phyloP scores from a whole-genome alignment of 371 early-diverging fungal species.

The Umbelopsis sp. region DNA sequence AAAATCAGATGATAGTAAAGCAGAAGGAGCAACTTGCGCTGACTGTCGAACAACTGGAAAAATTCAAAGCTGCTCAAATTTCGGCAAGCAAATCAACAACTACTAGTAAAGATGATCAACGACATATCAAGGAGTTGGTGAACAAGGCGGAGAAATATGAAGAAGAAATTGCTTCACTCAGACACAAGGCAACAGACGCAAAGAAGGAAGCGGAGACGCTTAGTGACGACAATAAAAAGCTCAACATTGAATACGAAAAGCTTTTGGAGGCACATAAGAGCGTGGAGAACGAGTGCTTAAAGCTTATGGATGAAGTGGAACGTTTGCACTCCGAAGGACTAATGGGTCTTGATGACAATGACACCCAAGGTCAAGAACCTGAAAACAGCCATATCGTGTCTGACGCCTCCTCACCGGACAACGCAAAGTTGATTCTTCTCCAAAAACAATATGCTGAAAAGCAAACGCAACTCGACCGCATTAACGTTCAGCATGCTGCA shows the following conservation, averaged over 20 bases:
- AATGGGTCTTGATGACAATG: constrained; percentile 24
- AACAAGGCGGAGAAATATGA: constrained; percentile 23
- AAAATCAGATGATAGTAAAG: constrained; percentile 44
- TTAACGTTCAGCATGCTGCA: constrained; percentile 47
- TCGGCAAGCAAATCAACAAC: constrained; percentile 27
- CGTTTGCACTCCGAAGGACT: constrained; percentile 65
- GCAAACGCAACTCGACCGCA: constrained; percentile 55
- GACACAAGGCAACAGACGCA: constrained; percentile 36
- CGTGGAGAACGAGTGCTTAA: constrained; percentile 71
- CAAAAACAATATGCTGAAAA: constrained; percentile 49
- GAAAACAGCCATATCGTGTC: constrained; percentile 31
- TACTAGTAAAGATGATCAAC: constrained; percentile 27
- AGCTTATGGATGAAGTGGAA: constrained; percentile 79
- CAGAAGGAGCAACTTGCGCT: constrained; percentile 56
- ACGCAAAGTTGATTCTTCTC: constrained; percentile 32
- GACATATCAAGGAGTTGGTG: constrained; percentile 19
- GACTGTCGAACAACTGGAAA: constrained; percentile 35
- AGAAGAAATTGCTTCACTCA: constrained; percentile 30
- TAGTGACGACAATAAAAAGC: constrained; percentile 57
- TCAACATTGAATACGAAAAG: constrained; percentile 52
- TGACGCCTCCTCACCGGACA: constrained; percentile 32
- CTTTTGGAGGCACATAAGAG: constrained; percentile 68
- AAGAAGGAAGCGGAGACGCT: constrained; percentile 42
- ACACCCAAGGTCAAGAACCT: constrained; percentile 30
- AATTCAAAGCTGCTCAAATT: constrained; percentile 34